Base-by-base conservation (phyloP, 2,329 filamentous ascomycete species). In the Aspergillus hiratsukae region DNA sequence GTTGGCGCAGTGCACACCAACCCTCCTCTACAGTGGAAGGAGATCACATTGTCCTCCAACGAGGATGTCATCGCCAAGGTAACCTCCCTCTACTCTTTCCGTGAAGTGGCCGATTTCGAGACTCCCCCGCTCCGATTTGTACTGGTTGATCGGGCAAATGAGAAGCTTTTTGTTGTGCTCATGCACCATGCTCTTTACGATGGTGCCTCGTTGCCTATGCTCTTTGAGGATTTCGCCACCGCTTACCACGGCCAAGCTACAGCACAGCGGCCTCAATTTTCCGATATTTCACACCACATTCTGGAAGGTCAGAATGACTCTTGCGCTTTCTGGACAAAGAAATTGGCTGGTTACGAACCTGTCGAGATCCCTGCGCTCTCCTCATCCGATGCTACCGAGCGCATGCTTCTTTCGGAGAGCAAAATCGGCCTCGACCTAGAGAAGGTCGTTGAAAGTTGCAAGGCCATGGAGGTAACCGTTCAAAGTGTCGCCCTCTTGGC, bases 121-220 rank as follows among this genome's bases (percentile, higher is more conserved):
- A 43, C 52, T 14, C 67, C 67, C 68, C 66, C 67, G 3, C 58
- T 82, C 17, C 70, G 69, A 4, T 51, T 59, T 27, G 55, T 78
- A 10, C 55, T 78, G n/a, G 63, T 71, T 14, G 49, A 54, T 27
- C 64, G 70, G 4, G 52, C 66, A 1, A 53, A 58, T 1, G 66
- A 74, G 14, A 67, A 40, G 1, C 78, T 78, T 53, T 59, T 83
- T 11, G 59, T 82, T 1, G 69, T 96, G 1, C 89, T 89, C 0
- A 84, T 95, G 40, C 83, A 91, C 0, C 91, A 96, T 71, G 89
- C 90, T 0, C 78, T 95, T 9, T 96, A 96, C 61, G 91, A 96
- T 65, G 91, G 91, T 1, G 90, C 85, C 81, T 95, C 90, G 1
- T 78, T 96, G 5, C 76, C 79, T 1, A 75, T 93, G n/a, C 71